Conservation (phyloP, 2,329 filamentous ascomycete species). For the Penicillium hesseltinei region DNA sequence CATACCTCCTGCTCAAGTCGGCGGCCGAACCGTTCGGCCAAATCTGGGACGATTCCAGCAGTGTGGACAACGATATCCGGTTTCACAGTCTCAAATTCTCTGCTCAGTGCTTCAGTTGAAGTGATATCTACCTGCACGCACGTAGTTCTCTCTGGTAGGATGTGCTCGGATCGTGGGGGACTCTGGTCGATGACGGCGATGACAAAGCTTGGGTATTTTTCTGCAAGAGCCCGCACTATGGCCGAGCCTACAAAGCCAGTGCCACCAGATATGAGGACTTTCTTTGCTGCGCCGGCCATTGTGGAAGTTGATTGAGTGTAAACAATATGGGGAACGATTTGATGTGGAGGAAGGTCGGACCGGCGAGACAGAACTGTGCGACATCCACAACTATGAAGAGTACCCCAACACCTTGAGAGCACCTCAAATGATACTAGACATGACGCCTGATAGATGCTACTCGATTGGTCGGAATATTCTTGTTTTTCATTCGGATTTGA, state of each 20-base stretch:
- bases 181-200: constrained; percentile 40
- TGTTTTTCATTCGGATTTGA: not conserved
- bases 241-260: constrained; percentile 43
- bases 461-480: not conserved
- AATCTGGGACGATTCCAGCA: constrained; percentile 47
- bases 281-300: constrained; percentile 21
- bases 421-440: not conserved
- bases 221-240: constrained; percentile 37
- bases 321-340: not conserved
- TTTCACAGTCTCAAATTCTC: constrained; percentile 39
- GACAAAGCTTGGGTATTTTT: constrained; percentile 36
- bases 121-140: constrained; percentile 39
- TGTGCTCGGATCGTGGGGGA: constrained; percentile 30
- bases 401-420: too few relatives aligned
- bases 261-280: constrained; percentile 40
- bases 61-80: constrained; percentile 56
- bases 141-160: constrained; percentile 23
- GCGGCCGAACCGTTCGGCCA: constrained; percentile 39
- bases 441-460: not conserved
- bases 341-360: not conserved
- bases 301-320: not conserved
- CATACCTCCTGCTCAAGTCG: constrained; percentile 43
- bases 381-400: not conserved
- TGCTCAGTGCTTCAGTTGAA: constrained; percentile 23
- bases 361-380: not conserved